Evolutionary conservation across 495 filamentous ascomycete genomes (phyloP).

Genomic region (Penicillium ochrochloron): DNA sequence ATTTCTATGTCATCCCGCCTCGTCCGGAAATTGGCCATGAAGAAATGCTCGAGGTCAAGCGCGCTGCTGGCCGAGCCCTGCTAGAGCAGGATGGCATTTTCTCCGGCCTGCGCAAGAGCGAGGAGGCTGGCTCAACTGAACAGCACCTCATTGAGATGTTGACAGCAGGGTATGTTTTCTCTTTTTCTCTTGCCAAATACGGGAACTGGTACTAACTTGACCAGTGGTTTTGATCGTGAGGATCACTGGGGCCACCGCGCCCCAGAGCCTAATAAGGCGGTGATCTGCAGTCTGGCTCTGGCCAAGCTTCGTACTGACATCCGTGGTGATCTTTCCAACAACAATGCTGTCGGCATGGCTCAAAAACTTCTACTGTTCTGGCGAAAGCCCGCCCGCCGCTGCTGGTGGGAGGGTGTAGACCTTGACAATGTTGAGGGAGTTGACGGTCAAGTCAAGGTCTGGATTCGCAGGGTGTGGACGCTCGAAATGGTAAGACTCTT

Average conservation of each 20-base stretch:
- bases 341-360: conserved; percentile 92
- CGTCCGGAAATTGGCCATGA: conserved; percentile 77
- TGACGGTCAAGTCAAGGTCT: conserved; percentile 91
- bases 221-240: conserved; percentile 92
- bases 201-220: conserved; percentile 17
- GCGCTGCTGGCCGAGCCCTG: conserved; percentile 84
- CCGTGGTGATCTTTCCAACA: conserved; percentile 74
- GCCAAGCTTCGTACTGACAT: conserved; percentile 93
- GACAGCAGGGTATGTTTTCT: conserved; percentile 82
- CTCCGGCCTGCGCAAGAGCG: conserved; percentile 89
- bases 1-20: conserved; percentile 98
- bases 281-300: conserved; percentile 94
- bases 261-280: conserved; percentile 94
- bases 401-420: conserved; percentile 99
- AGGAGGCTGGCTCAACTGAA: conserved; percentile 94
- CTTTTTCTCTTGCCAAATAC: background rate
- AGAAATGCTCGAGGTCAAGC: conserved; percentile 97
- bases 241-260: conserved; percentile 96
- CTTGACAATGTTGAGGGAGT: conserved; percentile 87
- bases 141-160: conserved; percentile 99
- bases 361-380: conserved; percentile 98
- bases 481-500: conserved; percentile 81
- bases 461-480: conserved; percentile 98
- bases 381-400: conserved; percentile 93
- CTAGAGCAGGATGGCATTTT: conserved; percentile 95